phyloP scores from a whole-genome alignment of 192 early-diverging fungal genomes.

The Nowakowskiella sp. region DNA sequence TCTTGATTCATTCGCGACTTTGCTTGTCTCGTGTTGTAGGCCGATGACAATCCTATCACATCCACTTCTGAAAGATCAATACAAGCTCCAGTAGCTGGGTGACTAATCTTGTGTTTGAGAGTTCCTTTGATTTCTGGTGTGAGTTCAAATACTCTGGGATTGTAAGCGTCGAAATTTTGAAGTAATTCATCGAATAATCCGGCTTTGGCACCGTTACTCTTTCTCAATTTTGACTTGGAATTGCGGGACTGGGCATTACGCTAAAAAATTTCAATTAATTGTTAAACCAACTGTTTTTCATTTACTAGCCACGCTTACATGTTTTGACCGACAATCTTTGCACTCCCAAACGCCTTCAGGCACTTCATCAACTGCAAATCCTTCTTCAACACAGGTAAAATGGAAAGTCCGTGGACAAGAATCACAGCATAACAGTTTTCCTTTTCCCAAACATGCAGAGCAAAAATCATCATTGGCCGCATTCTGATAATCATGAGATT shows the following conservation, averaged over 20 bases:
- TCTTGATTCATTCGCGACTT: background rate
- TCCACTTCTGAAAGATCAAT: slow-evolving; percentile 35
- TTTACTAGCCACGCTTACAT: too few species aligned
- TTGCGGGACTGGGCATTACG: background rate
- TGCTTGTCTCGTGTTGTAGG: slow-evolving; percentile 3
- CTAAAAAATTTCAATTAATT: background rate
- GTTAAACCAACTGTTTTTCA: slow-evolving; percentile 4
- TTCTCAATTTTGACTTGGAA: slow-evolving; percentile 4
- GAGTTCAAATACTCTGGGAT: slow-evolving; percentile 37
- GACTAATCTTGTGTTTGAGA: slow-evolving; percentile 23
- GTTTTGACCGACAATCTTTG: slow-evolving; percentile 25
- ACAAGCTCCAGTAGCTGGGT: slow-evolving; percentile 40
- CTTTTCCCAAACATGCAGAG: slow-evolving; percentile 40
- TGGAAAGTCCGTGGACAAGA: slow-evolving; percentile 47
- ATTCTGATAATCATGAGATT: too few species aligned
- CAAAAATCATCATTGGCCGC: slow-evolving; percentile 48
- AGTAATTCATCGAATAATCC: slow-evolving; percentile 20
- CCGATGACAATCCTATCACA: too few species aligned
- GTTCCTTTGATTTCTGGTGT: slow-evolving; percentile 18
- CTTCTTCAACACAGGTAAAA: slow-evolving; percentile 41
- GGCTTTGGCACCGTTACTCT: background rate
- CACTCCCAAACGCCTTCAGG: slow-evolving; percentile 39
- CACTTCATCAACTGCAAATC: slow-evolving; percentile 19
- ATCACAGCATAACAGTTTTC: slow-evolving; percentile 45
- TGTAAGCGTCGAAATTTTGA: slow-evolving; percentile 21